Evolutionary conservation across 192 early-diverging fungal species (phyloP), one percentile per base, ranked within the genome.

Genomic region (Gamsiella multidivaricata): DNA sequence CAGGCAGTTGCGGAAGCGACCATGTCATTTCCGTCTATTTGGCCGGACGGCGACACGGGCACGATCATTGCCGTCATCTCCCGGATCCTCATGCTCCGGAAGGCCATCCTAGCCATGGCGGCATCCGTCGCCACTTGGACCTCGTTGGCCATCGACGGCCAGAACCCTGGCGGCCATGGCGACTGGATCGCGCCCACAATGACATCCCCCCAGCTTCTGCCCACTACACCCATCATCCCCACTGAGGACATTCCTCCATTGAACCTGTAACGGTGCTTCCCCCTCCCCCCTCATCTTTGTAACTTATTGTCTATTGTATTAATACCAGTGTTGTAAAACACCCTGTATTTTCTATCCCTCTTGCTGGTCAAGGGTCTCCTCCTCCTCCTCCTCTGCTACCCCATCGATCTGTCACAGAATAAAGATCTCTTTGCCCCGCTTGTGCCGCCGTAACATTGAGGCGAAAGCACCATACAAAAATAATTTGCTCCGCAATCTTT

Each of bases 1-100:
- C 60, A 62, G 47, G 29, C 32, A 46, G 60, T 50, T n/a, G 47
- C 23, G 15, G 60, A 62, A 37, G 47, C 15, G 47, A 51, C 60
- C 18, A 47, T 45, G 41, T 51, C 47, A 23, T 51, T 62, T 17
- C 60, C 60, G 12, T 31, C 58, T 14, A 8, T 25, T 23, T 60
- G 58, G 43, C 45, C 6, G n/a, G 45, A 46, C 45, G 45, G 45
- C n/a, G 58, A 60, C 31, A 23, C 11, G 23, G 42, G 43, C 28
- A 47, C 41, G 39, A 60, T 41, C 42, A 14, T 46, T 43, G 31
- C 58, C 28, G 42, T 60, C 43, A 46, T 46, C 45, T 46, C n/a
- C 45, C 45, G n/a, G 45, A 46, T 46, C 45, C 45, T 46, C n/a
- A 46, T 46, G 45, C 45, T 46, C 15, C 45, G 45, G n/a, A 46